Evolutionary conservation across 129 eudicot genomes (phyloP), one percentile per base, ranked within the genome.

Genomic region (Escallonia herrerae): DNA sequence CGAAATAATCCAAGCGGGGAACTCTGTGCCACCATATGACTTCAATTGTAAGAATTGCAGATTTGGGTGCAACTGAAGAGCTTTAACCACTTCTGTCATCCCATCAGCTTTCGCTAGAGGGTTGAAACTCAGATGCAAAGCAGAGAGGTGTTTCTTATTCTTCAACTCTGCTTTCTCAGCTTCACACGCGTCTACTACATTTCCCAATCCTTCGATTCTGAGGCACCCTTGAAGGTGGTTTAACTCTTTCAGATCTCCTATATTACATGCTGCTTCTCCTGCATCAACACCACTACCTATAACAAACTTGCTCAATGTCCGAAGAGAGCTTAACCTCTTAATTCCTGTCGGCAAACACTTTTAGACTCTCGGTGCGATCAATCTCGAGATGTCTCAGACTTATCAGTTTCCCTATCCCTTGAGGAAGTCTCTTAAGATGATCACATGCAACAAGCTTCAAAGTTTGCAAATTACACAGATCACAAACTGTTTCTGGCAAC

Each of bases 341-440:
- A 82, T 63, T 9, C 87, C 81, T 46, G 64, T 70, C 4, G 87
- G 87, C 68, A 82, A 82, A 52, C 6, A 15, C 40, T 48, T 59
- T 70, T 43, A 82, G 67, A 50, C 50, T n/a, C 8, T 58, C 70
- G 4, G 83, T 77, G 0, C 65, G n/a, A 22, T 74, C 78, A 8
- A 71, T 74, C 68, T 77, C 80, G 15, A 82, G 83, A 60, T 82
- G 87, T 56, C 87, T 74, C 61, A 82, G 50, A 51, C 75, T 82
- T 12, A 39, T 38, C 43, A 82, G 52, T 60, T 74, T 82, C 49
- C 69, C 75, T 22, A 82, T 74, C 11, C 41, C 70, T 38, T 8
- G 56, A 33, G 87, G 87, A 13, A 82, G 66, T 64, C 62, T 72
- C 22, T 40, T 44, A 2, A 82, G 75, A 74, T 74, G 76, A 33